Evolutionary conservation across 495 filamentous ascomycete species (phyloP).

Genomic region (Penicillium verhagenii): DNA sequence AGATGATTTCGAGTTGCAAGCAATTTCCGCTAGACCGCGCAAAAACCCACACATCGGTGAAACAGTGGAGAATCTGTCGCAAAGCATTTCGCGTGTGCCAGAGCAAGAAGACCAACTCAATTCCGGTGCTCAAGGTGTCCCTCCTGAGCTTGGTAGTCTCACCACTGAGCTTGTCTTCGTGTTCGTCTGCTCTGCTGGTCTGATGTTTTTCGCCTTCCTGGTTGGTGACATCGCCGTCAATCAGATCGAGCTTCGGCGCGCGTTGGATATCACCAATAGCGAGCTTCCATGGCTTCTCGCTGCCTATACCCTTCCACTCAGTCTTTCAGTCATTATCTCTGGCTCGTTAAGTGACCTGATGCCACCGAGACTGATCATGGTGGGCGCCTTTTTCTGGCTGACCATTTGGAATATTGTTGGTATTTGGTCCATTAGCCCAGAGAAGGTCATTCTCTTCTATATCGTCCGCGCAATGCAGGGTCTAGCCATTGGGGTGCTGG

Average conservation of each 20-base stretch:
- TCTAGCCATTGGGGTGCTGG: slow-evolving; percentile 30
- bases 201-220: slow-evolving; percentile 47
- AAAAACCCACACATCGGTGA: slow-evolving; percentile 20
- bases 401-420: slow-evolving; percentile 44
- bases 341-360: slow-evolving; percentile 45
- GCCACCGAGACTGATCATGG: slow-evolving; percentile 41
- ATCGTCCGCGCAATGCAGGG: slow-evolving; percentile 37
- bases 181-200: slow-evolving; percentile 43
- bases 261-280: slow-evolving; percentile 37
- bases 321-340: slow-evolving; percentile 44
- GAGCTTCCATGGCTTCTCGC: slow-evolving; percentile 46
- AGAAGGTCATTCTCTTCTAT: slow-evolving; percentile 26
- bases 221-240: slow-evolving; percentile 42
- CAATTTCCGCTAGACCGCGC: slow-evolving; percentile 9
- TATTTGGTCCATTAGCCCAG: slow-evolving; percentile 33
- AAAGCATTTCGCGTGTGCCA: slow-evolving; percentile 6
- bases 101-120: slow-evolving; percentile 4
- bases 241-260: slow-evolving; percentile 32
- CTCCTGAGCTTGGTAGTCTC: slow-evolving; percentile 15
- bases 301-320: slow-evolving; percentile 39
- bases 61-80: slow-evolving; percentile 14
- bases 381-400: slow-evolving; percentile 45
- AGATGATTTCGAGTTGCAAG: slow-evolving; percentile 16
- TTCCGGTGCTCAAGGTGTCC: slow-evolving; percentile 7
- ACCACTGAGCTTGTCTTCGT: slow-evolving; percentile 34